Percentiles rank a stretch among this genome's conserved stretches.
phyloP scores from a whole-genome alignment of 1,284 basidiomycete genomes.

The Lentinula novae-zelandiae region DNA sequence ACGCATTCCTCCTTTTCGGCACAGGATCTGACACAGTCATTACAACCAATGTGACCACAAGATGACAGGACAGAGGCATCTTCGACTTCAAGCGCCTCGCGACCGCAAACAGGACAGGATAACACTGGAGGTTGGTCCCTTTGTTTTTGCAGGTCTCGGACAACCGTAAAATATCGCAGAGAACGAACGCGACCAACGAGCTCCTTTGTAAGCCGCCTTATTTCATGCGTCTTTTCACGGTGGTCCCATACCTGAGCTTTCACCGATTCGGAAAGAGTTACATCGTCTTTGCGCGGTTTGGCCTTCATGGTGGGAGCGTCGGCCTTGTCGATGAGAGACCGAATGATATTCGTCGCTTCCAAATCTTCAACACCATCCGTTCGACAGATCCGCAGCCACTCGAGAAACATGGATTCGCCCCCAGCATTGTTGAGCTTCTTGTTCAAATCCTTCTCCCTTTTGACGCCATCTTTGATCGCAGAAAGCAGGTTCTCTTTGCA shows the following conservation, averaged over 20 bases:
- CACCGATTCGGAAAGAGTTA: conserved; percentile 45
- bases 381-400: conserved; percentile 66
- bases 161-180: conserved; percentile 85
- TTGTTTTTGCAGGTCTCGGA: conserved; percentile 84
- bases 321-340: conserved; percentile 59
- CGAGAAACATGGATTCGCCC: conserved; percentile 76
- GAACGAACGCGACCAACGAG: conserved; percentile 86
- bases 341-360: conserved; percentile 64
- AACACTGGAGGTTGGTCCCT: conserved; percentile 52
- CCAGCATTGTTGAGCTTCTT: conserved; percentile 59
- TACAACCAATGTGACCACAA: conserved; percentile 86
- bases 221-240: conserved; percentile 82
- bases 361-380: conserved; percentile 72
- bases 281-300: conserved; percentile 57
- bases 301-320: conserved; percentile 44
- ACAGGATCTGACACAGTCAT: conserved; percentile 64
- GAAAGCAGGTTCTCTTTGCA: conserved; percentile 74
- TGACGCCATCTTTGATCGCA: conserved; percentile 64
- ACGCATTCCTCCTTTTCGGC: conserved; percentile 83
- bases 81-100: conserved; percentile 52
- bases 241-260: conserved; percentile 77
- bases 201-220: conserved; percentile 82
- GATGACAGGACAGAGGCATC: conserved; percentile 85
- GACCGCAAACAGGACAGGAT: conserved; percentile 58
- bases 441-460: conserved; percentile 40